Conservation (phyloP, 768 basidiomycete species). For the Ramaria sp. region DNA sequence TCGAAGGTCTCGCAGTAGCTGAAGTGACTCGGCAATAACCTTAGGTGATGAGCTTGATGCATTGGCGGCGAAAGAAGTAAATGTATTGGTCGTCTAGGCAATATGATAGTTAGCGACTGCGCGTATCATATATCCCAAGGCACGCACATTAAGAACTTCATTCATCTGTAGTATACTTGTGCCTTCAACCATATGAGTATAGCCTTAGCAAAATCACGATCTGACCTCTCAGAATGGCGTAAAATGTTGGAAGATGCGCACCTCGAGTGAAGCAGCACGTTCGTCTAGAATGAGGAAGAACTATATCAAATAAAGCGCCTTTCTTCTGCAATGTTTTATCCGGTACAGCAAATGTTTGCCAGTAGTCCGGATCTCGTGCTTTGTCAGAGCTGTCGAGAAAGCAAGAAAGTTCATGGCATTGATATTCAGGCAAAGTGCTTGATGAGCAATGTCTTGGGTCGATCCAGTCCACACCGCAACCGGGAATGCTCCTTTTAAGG, state of each 20-base stretch:
- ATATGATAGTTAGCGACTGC: not conserved
- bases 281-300: conserved; percentile 45
- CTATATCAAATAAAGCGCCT: conserved; percentile 81
- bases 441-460: conserved; percentile 17
- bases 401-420: not conserved
- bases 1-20: conserved; percentile 44
- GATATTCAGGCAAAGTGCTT: not conserved
- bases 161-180: conserved; percentile 67
- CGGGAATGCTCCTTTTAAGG: conserved; percentile 46
- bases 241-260: conserved; percentile 17
- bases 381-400: conserved; percentile 1
- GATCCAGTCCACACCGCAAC: conserved; percentile 28
- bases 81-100: conserved; percentile 48
- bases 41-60: conserved; percentile 12
- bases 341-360: conserved; percentile 32
- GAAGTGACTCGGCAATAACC: conserved; percentile 33
- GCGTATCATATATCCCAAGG: conserved; percentile 12
- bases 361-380: not conserved
- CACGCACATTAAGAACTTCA: conserved; percentile 47
- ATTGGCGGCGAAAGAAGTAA: conserved; percentile 22
- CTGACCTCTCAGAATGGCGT: not conserved
- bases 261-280: conserved; percentile 80
- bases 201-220: conserved; percentile 33
- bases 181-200: conserved; percentile 67
- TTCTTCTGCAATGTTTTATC: conserved; percentile 48